Base-by-base conservation (phyloP, 2,329 filamentous ascomycete genomes). In the Knoxdaviesia proteae region DNA sequence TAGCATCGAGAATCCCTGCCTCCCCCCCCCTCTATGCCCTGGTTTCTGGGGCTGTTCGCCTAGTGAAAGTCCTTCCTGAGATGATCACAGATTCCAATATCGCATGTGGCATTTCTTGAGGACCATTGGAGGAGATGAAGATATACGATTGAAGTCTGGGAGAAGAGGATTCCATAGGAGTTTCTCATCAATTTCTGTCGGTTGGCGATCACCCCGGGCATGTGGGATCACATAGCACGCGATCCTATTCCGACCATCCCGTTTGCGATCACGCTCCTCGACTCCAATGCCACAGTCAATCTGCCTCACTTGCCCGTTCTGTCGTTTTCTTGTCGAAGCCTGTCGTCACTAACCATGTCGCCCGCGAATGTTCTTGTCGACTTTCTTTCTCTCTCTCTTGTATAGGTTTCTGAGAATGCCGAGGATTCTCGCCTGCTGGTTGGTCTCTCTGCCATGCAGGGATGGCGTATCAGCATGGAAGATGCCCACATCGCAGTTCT, bases 381-480 rank as follows among this genome's bases (percentile, higher is more conserved):
- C 43, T 47, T 38, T 20, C 2, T 44, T 10, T 40, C 11, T 39
- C 40, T 42, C 29, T 38, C n/a, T 45, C 47, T 35, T 47, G 39
- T 50, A 45, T 58, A 96, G 90, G 70, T 77, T 64, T 98, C 90
- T 56, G 78, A 80, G 59, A 77, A 77, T 58, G 87, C 87, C 63
- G 78, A 84, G 65, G 87, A 96, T 82, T 86, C 93, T 50, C 79
- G 84, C 58, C 77, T 94, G 58, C 64, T 90, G 58, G 98, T 83
- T 62, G 90, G 90, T 57, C 77, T 96, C 51, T 98, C 90, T 51
- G 86, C 86, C 63, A 98, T 98, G 90, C 90, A 98, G 65, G 90
- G 90, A 68, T 98, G 90, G 90, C 82, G 90, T 66, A 96, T 98
- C 65, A 94, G 84, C 68, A 98, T 98, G 90, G 90, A 98, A 62